Base-by-base conservation (phyloP, 116 monocot species). In the Phalaenopsis hybrid region DNA sequence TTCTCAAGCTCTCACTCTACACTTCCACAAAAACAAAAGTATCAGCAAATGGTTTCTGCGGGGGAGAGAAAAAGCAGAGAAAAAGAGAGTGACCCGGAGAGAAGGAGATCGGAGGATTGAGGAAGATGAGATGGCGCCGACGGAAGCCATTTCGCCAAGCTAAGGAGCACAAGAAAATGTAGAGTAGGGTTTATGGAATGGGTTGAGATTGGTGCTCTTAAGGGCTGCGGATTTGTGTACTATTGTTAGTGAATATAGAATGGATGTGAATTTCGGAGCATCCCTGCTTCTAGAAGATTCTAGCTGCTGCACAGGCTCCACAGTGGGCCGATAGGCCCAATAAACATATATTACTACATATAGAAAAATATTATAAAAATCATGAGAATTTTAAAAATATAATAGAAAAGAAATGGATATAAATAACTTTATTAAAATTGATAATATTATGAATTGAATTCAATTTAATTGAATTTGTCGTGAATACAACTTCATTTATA, bases 81-180 rank as follows among this genome's bases (percentile, higher is more conserved):
- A 41, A 57, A 43, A 51, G 41, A 65, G 65, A 68, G 37, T 52
- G 37, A 90, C 90, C 85, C 85, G 90, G 23, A 48, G 78, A 84
- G 84, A 80, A 75, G 86, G 81, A 78, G 86, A 79, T 58, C 72
- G 70, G 83, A 88, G 81, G 65, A 92, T 85, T 37, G 90, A 85
- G 16, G 86, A 88, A 57, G 86, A 75, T 63, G 80, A 88, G 85
- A 88, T 78, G 25, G 90, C 86, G 76, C 85, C 87, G 50, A 86
- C 78, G 6, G 86, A 63, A 4, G 86, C 86, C 88, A 88, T 90
- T 82, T 45, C 7, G 20, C 72, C 7, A 37, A 5, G 72, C 15
- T n/a, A 15, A 72, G 10, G 2, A 37, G 72, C 7, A 72, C 34
- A 11, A 1, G 1, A 37, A 70, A 37, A 69, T 69, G 69, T 2